Conservation (phyloP, 176 grass and related monocot genomes). For the Bolboschoenus planiculmis region DNA sequence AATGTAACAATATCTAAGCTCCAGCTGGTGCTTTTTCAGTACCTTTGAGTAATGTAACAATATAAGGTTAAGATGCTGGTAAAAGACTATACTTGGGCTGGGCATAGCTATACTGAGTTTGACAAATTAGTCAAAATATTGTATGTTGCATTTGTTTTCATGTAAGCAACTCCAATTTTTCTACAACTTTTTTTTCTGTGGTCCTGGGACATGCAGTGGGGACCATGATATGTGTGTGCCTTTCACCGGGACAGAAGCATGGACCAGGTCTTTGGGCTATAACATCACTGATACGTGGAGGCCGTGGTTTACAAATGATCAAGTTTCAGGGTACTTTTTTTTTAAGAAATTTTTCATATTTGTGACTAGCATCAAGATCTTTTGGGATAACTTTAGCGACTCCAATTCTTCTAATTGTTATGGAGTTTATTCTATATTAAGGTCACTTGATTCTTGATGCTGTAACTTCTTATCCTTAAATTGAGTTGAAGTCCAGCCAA, state of each 20-base stretch:
- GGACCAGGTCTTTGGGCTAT: slow-evolving; percentile 75
- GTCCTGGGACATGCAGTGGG: slow-evolving; percentile 36
- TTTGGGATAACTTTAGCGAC: neutral
- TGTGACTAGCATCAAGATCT: neutral
- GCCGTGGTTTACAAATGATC: slow-evolving; percentile 48
- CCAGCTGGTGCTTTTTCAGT: neutral
- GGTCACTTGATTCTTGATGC: neutral
- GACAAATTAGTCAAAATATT: neutral
- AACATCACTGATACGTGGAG: slow-evolving; percentile 61
- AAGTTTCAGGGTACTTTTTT: slow-evolving; percentile 75
- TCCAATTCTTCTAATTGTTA: neutral
- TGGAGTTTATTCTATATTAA: neutral
- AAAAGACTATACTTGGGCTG: neutral
- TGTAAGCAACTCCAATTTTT: neutral
- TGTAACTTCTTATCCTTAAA: neutral
- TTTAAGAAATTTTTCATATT: neutral
- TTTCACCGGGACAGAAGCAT: slow-evolving; percentile 68
- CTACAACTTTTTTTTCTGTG: neutral
- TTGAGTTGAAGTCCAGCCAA: neutral
- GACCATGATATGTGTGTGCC: slow-evolving; percentile 98
- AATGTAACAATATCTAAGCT: neutral
- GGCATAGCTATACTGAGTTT: neutral
- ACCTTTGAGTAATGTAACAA: neutral
- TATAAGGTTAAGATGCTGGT: neutral
- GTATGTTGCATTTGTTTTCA: neutral